Evolutionary conservation across 2,329 filamentous ascomycete species (phyloP), one percentile per base, ranked within the genome.

Genomic region (Lecanoromycetidae sp.): DNA sequence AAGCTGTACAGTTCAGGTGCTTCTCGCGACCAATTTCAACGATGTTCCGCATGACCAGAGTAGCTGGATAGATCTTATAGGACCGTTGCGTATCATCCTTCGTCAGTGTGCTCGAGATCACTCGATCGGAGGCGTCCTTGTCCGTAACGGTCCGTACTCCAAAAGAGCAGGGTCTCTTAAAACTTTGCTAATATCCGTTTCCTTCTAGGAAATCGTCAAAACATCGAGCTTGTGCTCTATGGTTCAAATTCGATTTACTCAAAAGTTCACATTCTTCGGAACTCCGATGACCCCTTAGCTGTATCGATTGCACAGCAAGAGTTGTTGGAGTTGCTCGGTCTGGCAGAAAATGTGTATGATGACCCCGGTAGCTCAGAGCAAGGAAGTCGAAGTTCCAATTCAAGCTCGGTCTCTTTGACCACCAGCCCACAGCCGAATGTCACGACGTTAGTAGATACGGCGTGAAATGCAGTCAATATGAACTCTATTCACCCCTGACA

Each of bases 301-400:
- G 26, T 19, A 35, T 44, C 41, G n/a, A 44, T 44, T 17, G 41
- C 41, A n/a, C n/a, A 23, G 15, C 41, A 44, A n/a, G 41, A 44
- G 7, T 22, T 44, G n/a, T n/a, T 44, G 17, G 41, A 44, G 7
- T 29, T 44, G 9, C 17, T 44, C 9, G 20, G 29, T 12, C 2
- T 36, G 9, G 30, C 27, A 13, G n/a, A 13, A n/a, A 33, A 33
- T 33, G n/a, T 7, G 9, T 33, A 33, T 15, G 30, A 33, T 7
- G n/a, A 33, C 12, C 30, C 30, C 4, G n/a, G n/a, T n/a, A n/a
- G n/a, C n/a, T n/a, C n/a, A n/a, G n/a, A n/a, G n/a, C n/a, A n/a
- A n/a, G n/a, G n/a, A n/a, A n/a, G n/a, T n/a, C n/a, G n/a, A n/a
- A n/a, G n/a, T n/a, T n/a, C n/a, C n/a, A n/a, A n/a, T n/a, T n/a